A percentile compares a stretch with the other conserved stretches of the same genome.
These are phyloP conservation scores for Pyronema omphalodes DNA, from an alignment of 495 filamentous ascomycete genomes.

Conservation along the genomic window DNA sequence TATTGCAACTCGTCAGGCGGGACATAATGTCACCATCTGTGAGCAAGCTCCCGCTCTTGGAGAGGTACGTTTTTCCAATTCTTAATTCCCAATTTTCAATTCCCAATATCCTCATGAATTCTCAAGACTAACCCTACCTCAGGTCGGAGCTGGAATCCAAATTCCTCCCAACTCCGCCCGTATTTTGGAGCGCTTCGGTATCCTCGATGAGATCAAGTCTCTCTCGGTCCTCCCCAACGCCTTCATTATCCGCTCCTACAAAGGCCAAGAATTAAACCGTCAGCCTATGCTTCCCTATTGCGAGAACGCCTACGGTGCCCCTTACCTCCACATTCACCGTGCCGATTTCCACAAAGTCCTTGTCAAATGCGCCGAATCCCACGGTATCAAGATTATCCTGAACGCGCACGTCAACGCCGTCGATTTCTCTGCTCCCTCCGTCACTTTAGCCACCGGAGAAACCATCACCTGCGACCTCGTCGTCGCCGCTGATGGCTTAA, in stretches of 20 bases:
- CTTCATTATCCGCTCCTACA: constrained; percentile 14
- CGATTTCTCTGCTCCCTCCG: constrained; percentile 27
- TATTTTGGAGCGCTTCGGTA: constrained; percentile 23
- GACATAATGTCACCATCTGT: constrained; percentile 32
- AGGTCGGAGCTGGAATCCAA: constrained; percentile 33
- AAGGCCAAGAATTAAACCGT: constrained; percentile 23
- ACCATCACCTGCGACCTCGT: constrained; percentile 32
- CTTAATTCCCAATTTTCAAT: not conserved
- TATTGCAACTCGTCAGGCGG: constrained; percentile 29
- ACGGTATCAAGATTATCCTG: constrained; percentile 27
- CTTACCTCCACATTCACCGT: constrained; percentile 38
- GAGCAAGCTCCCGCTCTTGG: constrained; percentile 30
- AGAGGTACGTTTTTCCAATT: constrained; percentile 28
- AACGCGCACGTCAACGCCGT: constrained; percentile 25
- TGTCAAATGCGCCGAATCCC: constrained; percentile 25
- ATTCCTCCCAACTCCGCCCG: constrained; percentile 30
- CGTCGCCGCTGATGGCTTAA: constrained; percentile 39
- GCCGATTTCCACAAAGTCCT: constrained; percentile 35
- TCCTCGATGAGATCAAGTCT: constrained; percentile 9
- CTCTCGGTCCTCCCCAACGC: constrained; percentile 15
- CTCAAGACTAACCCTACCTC: not conserved
- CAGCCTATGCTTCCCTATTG: constrained; percentile 25
- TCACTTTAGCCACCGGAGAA: constrained; percentile 25
- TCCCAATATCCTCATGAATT: not conserved
- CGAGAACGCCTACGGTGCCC: constrained; percentile 29